These are phyloP conservation scores for Teunomyces kruisii DNA, from an alignment of 805 yeast genomes.

Conservation along the genomic window DNA sequence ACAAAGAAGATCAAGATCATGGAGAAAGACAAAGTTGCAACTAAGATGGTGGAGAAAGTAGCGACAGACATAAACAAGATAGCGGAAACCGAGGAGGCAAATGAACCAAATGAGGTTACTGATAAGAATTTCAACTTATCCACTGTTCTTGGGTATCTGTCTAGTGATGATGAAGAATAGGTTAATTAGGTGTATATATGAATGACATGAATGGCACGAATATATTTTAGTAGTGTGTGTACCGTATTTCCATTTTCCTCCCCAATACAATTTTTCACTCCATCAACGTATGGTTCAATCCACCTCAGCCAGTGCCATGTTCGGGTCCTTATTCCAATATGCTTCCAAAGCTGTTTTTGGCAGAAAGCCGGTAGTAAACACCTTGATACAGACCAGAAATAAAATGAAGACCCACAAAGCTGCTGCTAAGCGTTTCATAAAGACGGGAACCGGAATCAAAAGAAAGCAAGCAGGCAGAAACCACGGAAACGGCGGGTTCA, in stretches of 20 bases:
- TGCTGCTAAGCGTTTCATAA: constrained; percentile 83
- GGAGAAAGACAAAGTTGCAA: not conserved
- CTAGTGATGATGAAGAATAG: constrained; percentile 1
- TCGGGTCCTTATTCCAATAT: constrained; percentile 14
- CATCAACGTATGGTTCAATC: not conserved
- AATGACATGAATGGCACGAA: not conserved
- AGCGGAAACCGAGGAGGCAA: not conserved
- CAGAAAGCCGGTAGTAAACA: constrained; percentile 19
- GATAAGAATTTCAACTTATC: not conserved
- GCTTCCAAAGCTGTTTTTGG: constrained; percentile 16
- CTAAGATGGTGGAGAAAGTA: not conserved
- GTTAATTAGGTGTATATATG: not conserved
- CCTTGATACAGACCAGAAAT: constrained; percentile 38
- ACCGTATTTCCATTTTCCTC: not conserved
- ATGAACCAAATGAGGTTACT: not conserved
- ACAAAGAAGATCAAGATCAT: not conserved
- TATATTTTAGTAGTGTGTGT: not conserved
- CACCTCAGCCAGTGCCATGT: not conserved
- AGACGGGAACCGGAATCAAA: constrained; percentile 62
- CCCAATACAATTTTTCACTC: not conserved
- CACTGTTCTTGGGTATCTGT: not conserved
- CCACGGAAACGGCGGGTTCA: constrained; percentile 92
- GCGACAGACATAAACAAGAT: not conserved
- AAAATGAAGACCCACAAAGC: constrained; percentile 81
- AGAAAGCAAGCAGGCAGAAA: constrained; percentile 74